Base-by-base conservation (phyloP, 2,329 filamentous ascomycete genomes). In the Colletotrichum nymphaeae region DNA sequence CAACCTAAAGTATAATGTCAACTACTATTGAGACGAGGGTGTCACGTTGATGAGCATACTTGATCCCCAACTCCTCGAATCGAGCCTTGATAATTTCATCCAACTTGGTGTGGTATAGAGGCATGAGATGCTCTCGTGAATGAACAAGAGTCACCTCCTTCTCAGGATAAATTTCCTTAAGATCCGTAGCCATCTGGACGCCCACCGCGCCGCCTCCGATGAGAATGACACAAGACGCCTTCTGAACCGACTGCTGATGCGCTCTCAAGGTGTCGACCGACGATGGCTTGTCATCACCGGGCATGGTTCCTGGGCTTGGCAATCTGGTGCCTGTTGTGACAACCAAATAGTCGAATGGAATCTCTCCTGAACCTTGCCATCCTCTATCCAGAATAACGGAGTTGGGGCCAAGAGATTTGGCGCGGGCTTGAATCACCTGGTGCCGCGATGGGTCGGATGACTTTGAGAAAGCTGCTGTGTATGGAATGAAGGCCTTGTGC, bases 181-280 rank as follows among this genome's bases (percentile, higher is more conserved):
- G 83, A 76, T 89, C 87, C 1, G 82, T 80, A 0, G 86, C 85
- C 60, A 88, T 78, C 77, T 89, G 83, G 0, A 89, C 83, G 1
- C 87, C 87, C 0, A 88, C 87, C 3, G 87, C 83, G 1, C 87
- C 87, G 4, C 83, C 86, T 6, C 87, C 87, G 4, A 85, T 72
- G 22, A 84, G 71, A 3, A 81, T 81, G 53, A 84, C 77, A 4
- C 63, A 71, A 9, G 68, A 60, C 1, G 63, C 63, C 35, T 73
- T 75, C 6, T 35, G 69, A 72, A 24, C 77, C 79, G 19, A 62
- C 68, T 0, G 76, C 63, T 75, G 83, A 84, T 69, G 82, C 72
- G 26, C 42, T 67, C 35, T 76, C 74, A 52, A 86, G 66, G 46
- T 82, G 78, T n/a, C 55, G 66, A 26, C 78, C 76, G 2, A 79